These are phyloP conservation scores for Quillaja saponaria DNA, from an alignment of 306 rosid genomes.

Conservation along the genomic window DNA sequence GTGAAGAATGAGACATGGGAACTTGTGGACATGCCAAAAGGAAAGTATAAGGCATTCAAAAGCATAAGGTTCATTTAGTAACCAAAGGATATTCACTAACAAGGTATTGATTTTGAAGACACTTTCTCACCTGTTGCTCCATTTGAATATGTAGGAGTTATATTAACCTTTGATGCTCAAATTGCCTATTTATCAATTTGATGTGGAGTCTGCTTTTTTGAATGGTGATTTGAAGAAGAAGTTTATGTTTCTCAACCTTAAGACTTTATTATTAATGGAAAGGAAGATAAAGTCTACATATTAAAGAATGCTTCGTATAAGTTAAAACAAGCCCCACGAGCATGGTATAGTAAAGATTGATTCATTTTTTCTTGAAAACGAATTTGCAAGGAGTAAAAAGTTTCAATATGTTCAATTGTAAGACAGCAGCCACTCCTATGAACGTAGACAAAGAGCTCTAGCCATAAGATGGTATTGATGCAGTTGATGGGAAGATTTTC, in stretches of 20 bases:
- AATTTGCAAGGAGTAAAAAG: not conserved
- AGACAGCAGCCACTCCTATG: not conserved
- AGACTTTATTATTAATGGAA: too few relatives aligned
- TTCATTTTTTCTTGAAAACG: not conserved
- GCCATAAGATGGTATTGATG: not conserved
- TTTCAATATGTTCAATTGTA: not conserved
- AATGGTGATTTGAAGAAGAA: too few relatives aligned
- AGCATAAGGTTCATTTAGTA: not conserved
- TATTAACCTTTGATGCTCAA: too few relatives aligned
- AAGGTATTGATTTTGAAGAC: not conserved
- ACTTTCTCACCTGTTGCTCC: not conserved
- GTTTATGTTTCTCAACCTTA: too few relatives aligned
- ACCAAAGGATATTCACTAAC: not conserved
- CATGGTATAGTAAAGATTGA: not conserved
- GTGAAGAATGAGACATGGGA: not conserved
- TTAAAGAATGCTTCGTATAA: not conserved
- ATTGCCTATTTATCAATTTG: too few relatives aligned
- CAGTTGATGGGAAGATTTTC: not conserved
- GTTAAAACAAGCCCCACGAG: not conserved
- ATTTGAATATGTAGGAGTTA: not conserved
- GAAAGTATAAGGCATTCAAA: not conserved
- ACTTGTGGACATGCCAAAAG: not conserved
- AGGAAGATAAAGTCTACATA: too few relatives aligned
- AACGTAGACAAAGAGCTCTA: not conserved
- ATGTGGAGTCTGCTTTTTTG: too few relatives aligned